Evolutionary conservation across 352 stramenopile genomes (phyloP), one percentile per base, ranked within the genome.

Genomic region (Pythium dissotocum): DNA sequence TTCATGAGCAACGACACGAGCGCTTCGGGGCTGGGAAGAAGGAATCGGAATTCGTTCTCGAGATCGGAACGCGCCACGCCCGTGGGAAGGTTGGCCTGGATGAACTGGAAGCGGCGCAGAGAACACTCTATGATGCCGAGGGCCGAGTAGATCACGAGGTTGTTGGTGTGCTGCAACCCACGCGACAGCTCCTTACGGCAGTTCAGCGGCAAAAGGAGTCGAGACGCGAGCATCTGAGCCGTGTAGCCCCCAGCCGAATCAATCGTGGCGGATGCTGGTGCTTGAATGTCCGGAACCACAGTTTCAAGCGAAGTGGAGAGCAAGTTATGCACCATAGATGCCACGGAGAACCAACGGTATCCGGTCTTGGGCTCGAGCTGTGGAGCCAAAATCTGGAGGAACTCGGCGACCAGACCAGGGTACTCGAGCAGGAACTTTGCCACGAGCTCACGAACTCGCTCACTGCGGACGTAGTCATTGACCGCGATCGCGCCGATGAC

Each of bases 161-260:
- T 76, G 63, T 88, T 91, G 35, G 58, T 65, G 66, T 95, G 84
- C 70, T 96, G 88, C 21, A 96, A 81, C 44, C 85, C 76, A 30
- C 88, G 87, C 8, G 87, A 92, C 1, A 96, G 78, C 58, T 93
- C 88, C 63, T 95, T 96, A 21, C 79, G 81, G 36, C 82, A 88
- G 33, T 72, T 91, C 33, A 87, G 67, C 13, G 88, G 88, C 32
- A 88, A 66, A 16, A 96, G 77, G 18, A 96, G 72, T 5, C 82
- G 80, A 4, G 80, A 81, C 6, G 81, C 78, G 10, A 96, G 38
- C 4, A 71, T 59, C 18, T 88, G 68, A 14, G 84, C 70, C 57
- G 83, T 79, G 42, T 65, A 75, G 0, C 16, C 38, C 32, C 48
- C 33, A 46, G 44, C 10, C 1, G 59, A 52, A 16, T 67, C 58